Base-by-base conservation (phyloP, 2,329 filamentous ascomycete species). In the Hymenoscyphus albidus region DNA sequence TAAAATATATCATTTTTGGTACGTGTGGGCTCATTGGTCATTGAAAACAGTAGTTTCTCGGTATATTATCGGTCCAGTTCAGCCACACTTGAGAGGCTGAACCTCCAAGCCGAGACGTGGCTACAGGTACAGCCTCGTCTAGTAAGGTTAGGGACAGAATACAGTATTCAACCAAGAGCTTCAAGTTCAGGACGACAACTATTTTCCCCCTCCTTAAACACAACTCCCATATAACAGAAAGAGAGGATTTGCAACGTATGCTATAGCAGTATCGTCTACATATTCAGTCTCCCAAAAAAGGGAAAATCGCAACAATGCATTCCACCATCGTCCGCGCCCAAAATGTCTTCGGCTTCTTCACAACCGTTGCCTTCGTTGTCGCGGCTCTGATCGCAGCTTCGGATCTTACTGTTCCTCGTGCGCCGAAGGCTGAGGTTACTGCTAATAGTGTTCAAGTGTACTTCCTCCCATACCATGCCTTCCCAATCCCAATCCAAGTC, bases 301-400 rank as follows among this genome's bases (percentile, higher is more conserved):
- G 2, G 9, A 10, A 16, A 35, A 35, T 6, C 16, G n/a, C 54
- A 31, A 70, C 42, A 22, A 98, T 99, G 95, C 89, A 97, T 79
- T 96, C 92, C 75, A 86, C 90, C 58, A 79, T 96, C 59, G 92
- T 91, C 68, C 91, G 95, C 71, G 78, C 89, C 70, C 95, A 99
- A 79, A 94, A 92, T 80, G 89, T 93, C 77, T 99, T 99, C 77
- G 93, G 95, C 78, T 97, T 96, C 86, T 97, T 98, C 83, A 98
- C 95, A 18, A 96, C 93, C 32, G 93, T 97, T 69, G 89, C 90
- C 64, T 95, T 96, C 75, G 85, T 86, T 64, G 85, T 97, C 62
- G 93, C 88, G 61, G 85, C 84, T 62, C 80, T 96, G 65, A 91
- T 97, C 72, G 93, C 94, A 58, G 81, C 90, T 60, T 93, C 92